Conservation (phyloP, 768 basidiomycete species). For the Boletus rubroflammeus region DNA sequence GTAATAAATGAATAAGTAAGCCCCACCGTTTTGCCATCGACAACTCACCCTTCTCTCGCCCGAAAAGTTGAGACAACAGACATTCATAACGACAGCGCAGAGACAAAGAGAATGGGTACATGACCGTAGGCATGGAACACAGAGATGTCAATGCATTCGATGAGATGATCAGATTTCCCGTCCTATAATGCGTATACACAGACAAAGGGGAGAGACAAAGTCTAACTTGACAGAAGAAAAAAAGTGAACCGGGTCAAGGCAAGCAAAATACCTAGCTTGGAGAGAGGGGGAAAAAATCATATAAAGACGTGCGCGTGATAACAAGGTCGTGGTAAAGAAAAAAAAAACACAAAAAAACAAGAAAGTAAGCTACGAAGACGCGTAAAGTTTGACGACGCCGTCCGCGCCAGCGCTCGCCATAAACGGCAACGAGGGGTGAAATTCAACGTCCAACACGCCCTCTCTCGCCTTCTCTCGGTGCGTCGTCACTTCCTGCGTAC, state of each 20-base stretch:
- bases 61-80: background rate
- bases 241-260: constrained; percentile 8
- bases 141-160: constrained; percentile 5
- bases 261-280: constrained; percentile 8
- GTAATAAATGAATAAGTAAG: no score
- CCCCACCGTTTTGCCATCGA: background rate
- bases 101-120: background rate
- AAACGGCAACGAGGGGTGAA: constrained; percentile 78
- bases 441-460: constrained; percentile 86
- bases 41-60: no score
- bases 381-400: constrained; percentile 88
- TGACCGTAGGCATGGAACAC: background rate
- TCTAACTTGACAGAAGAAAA: constrained; percentile 8
- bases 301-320: background rate
- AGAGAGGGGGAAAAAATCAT: background rate
- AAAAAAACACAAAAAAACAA: background rate
- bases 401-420: constrained; percentile 96
- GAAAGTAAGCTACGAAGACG: constrained; percentile 53
- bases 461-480: constrained; percentile 90
- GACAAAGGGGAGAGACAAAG: background rate
- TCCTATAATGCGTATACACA: constrained; percentile 24
- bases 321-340: background rate
- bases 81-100: background rate
- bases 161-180: constrained; percentile 23
- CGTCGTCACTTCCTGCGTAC: constrained; percentile 83